A percentile compares a stretch with the other conserved stretches of the same genome.
Evolutionary conservation across 768 basidiomycete species (phyloP).

Genomic region (Mycena venus): DNA sequence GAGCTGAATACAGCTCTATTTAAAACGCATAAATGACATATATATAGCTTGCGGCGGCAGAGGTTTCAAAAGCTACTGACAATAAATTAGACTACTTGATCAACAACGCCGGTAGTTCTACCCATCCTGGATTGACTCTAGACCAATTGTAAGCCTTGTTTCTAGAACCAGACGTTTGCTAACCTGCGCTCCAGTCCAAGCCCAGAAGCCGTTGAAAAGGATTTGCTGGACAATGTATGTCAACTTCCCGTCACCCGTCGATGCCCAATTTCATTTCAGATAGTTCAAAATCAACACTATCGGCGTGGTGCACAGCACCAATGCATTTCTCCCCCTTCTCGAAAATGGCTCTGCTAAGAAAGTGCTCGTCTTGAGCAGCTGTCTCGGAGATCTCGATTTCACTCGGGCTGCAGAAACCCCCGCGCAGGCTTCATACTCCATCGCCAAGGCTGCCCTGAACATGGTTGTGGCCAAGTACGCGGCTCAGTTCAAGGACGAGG

Average conservation of each 20-base stretch:
- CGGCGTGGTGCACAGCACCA: constrained; percentile 8
- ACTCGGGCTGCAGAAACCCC: constrained; percentile 29
- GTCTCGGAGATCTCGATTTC: constrained; percentile 44
- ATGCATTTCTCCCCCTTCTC: constrained; percentile 15
- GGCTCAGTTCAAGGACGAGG: constrained; percentile 43
- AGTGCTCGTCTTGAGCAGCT: constrained; percentile 49
- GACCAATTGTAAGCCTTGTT: neutral
- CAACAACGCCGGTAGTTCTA: neutral
- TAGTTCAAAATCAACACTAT: constrained; percentile 9
- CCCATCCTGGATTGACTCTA: neutral
- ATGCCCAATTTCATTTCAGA: neutral
- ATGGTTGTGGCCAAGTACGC: constrained; percentile 55
- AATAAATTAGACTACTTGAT: neutral
- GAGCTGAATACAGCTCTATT: neutral
- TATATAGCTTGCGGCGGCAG: neutral
- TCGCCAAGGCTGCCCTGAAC: constrained; percentile 54
- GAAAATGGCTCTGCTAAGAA: constrained; percentile 44
- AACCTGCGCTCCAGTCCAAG: neutral
- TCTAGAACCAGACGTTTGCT: too few species aligned
- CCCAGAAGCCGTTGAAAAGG: neutral
- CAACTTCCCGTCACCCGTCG: neutral
- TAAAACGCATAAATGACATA: neutral
- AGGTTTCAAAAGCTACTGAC: neutral
- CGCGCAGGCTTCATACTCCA: constrained; percentile 41
- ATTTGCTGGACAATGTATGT: constrained; percentile 9